Evolutionary conservation across 2,329 filamentous ascomycete genomes (phyloP).

Genomic region (Colletotrichum aenigma): DNA sequence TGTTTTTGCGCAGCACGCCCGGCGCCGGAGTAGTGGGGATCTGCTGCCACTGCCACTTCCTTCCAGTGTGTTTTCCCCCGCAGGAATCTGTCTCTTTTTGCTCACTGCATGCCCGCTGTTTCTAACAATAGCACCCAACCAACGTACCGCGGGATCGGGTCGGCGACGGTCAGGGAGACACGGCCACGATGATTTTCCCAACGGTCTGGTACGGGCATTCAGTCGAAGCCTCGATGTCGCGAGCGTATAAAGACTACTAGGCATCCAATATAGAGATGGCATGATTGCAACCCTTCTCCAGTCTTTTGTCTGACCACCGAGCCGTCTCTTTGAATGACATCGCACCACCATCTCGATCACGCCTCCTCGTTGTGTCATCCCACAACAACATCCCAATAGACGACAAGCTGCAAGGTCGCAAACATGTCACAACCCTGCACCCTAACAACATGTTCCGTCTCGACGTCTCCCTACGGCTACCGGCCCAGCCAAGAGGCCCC

Average conservation of each 20-base stretch:
- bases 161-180: not conserved
- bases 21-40: not conserved
- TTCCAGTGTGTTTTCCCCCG: not conserved
- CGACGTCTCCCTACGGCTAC: constrained; percentile 27
- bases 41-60: not conserved
- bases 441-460: constrained; percentile 23
- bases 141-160: not conserved
- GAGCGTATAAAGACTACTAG: not conserved
- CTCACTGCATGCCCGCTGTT: not conserved
- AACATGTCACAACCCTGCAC: constrained; percentile 17
- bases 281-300: not conserved
- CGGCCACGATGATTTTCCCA: not conserved
- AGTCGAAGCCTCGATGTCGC: not conserved
- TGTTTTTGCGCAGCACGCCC: not conserved
- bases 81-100: not conserved
- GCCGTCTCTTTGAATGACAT: not conserved
- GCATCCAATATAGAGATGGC: not conserved
- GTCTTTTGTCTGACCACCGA: not conserved
- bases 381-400: not conserved
- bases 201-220: not conserved
- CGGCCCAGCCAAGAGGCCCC: constrained; percentile 19
- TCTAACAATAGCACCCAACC: not conserved
- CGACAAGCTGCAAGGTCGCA: not conserved
- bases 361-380: not conserved
- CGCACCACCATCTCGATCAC: not conserved